Base-by-base conservation (phyloP, 306 rosid species). In the Lupinus albus region DNA sequence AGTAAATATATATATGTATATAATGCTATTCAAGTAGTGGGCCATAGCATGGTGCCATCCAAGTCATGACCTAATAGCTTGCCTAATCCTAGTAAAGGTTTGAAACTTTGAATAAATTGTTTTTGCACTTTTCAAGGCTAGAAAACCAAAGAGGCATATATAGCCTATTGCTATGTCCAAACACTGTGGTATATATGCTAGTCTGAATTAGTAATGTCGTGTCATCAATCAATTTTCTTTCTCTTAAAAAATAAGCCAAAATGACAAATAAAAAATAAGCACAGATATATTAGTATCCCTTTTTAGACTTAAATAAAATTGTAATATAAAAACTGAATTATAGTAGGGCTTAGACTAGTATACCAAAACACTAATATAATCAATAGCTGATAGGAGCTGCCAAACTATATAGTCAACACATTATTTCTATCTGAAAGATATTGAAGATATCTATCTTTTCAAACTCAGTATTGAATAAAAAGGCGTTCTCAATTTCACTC, bases 51-150 rank as follows among this genome's bases (percentile, higher is more conserved):
- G 45, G 33, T 65, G 44, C 48, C 36, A 33, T 17, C 46, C 17
- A 50, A 66, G 52, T 12, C 65, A 13, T 30, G 39, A 25, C 59
- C 25, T 13, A 56, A 46, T 57, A 30, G 49, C 36, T 51, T 58
- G 13, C 48, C 48, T 44, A 11, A 44, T 44, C 6, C 48, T 44
- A 12, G 14, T 44, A 44, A 2, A 12, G 11, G 15, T 11, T 2
- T 44, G 15, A 2, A 12, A 11, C 6, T 11, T 2, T 44, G 15
- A 3, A 44, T 44, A n/a, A 1, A n/a, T n/a, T n/a, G 2, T 46
- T 46, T 46, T 46, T 46, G 68, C n/a, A 59, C 68, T 71, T 60
- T 71, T 5, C 35, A 71, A 60, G 54, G 60, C 61, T 48, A 59
- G 49, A 71, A 71, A 60, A 60, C 49, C 51, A 38, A 38, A 67